phyloP scores from a whole-genome alignment of 2,329 filamentous ascomycete genomes.

The Tolypocladium pustulatum region DNA sequence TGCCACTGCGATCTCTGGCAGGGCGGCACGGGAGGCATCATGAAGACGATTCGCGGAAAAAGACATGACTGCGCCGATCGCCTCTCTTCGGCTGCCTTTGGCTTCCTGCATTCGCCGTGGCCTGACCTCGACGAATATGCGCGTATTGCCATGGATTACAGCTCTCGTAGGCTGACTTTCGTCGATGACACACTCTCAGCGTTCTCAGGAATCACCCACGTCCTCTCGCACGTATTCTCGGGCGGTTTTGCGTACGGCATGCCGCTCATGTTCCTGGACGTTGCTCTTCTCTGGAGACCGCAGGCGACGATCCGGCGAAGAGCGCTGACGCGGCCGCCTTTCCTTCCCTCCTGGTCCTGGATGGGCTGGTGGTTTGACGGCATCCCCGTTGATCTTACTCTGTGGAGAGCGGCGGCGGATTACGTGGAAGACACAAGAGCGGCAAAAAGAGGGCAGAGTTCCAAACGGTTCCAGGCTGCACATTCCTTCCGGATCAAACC shows the following conservation, averaged over 20 bases:
- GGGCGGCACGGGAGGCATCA: conserved; percentile 17
- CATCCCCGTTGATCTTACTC: conserved; percentile 27
- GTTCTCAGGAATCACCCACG: conserved; percentile 30
- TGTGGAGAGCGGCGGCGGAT: conserved; percentile 32
- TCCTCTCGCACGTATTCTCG: conserved; percentile 28
- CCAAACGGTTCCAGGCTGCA: conserved; percentile 23
- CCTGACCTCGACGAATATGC: conserved; percentile 35
- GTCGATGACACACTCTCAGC: conserved; percentile 32
- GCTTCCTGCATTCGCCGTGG: conserved; percentile 30
- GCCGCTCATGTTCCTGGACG: conserved; percentile 35
- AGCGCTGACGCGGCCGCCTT: conserved; percentile 23
- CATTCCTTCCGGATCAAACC: conserved; percentile 28
- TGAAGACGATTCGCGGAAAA: conserved; percentile 20
- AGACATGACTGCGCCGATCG: conserved; percentile 20
- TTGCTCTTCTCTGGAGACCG: conserved; percentile 33
- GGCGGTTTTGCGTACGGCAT: conserved; percentile 34
- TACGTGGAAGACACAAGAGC: conserved; percentile 27
- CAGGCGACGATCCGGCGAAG: conserved; percentile 30
- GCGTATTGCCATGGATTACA: conserved; percentile 32
- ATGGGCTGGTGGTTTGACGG: conserved; percentile 38
- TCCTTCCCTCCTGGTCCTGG: conserved; percentile 35
- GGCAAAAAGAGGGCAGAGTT: conserved; percentile 17
- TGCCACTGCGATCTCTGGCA: conserved; percentile 35
- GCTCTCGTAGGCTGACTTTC: conserved; percentile 24
- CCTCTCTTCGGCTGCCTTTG: conserved; percentile 22